These are phyloP conservation scores for Pugionium cornutum DNA, from an alignment of 345 rosid genomes.

Conservation along the genomic window DNA sequence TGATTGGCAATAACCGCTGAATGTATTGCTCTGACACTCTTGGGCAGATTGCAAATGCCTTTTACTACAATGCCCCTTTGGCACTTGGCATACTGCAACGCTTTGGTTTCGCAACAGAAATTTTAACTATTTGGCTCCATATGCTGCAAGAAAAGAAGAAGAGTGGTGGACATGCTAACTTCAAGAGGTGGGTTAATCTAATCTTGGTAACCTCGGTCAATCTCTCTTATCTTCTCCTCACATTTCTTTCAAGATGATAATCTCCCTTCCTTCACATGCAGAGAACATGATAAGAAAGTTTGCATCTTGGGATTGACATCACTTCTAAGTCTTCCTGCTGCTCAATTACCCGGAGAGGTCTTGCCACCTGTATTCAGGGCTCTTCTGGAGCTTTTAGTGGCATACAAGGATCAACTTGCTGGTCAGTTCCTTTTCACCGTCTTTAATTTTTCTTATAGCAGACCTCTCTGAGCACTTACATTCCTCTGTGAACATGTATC, in stretches of 20 bases:
- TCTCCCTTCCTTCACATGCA: slow-evolving; percentile 39
- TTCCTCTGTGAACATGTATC: slow-evolving; percentile 8
- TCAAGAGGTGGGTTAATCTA: slow-evolving; percentile 65
- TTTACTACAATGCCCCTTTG: slow-evolving; percentile 81
- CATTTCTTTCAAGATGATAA: neutral
- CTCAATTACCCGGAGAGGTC: slow-evolving; percentile 80
- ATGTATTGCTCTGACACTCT: slow-evolving; percentile 19
- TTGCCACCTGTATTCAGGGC: slow-evolving; percentile 80
- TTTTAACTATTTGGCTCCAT: slow-evolving; percentile 85
- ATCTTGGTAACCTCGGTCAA: slow-evolving; percentile 1
- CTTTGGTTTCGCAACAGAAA: slow-evolving; percentile 69
- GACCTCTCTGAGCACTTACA: neutral
- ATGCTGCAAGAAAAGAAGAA: slow-evolving; percentile 92
- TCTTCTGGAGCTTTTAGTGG: slow-evolving; percentile 81
- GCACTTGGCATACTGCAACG: slow-evolving; percentile 74
- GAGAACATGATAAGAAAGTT: slow-evolving; percentile 95
- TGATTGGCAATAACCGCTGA: slow-evolving; percentile 28
- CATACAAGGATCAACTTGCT: slow-evolving; percentile 94
- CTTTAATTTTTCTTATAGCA: neutral
- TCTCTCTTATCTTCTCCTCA: slow-evolving; percentile 7
- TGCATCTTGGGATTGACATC: slow-evolving; percentile 96
- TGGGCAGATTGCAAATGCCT: slow-evolving; percentile 84
- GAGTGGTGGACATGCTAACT: slow-evolving; percentile 75
- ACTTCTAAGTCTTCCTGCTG: slow-evolving; percentile 75
- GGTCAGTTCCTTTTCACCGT: slow-evolving; percentile 49